Evolutionary conservation across 139 green algal species (phyloP), one percentile per base, ranked within the genome.

Genomic region (Astrephomene gubernaculifera): DNA sequence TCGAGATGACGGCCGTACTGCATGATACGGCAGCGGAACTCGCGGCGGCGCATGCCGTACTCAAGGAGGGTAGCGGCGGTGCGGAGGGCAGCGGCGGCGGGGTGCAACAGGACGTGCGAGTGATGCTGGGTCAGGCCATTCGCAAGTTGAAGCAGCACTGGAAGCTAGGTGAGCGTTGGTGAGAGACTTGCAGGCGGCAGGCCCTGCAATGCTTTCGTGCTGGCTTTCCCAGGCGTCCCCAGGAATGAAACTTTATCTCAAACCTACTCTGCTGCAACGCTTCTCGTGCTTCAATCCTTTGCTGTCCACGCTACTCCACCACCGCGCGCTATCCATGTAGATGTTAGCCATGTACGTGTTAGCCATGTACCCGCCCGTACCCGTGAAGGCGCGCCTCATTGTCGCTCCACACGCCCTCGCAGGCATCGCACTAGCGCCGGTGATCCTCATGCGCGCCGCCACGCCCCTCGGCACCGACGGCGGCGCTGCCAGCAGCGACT

Each of bases 131-230:
- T 4, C 81, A 74, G 2, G 72, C 44, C 33, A 94, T 97, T 29
- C 88, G 90, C 27, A 84, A 89, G 63, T 86, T 95, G 2, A 96
- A 95, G 85, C 78, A 90, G 67, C 87, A 95, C 45, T 96, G 93
- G 91, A 54, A 69, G 36, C 83, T 93, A n/a, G 90, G 85, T 86
- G 36, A 36, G 64, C n/a, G n/a, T n/a, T n/a, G n/a, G n/a, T n/a
- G n/a, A n/a, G n/a, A n/a, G n/a, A n/a, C n/a, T n/a, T n/a, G n/a
- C n/a, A n/a, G n/a, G n/a, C n/a, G n/a, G n/a, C n/a, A n/a, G n/a
- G n/a, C n/a, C n/a, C n/a, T n/a, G n/a, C n/a, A n/a, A n/a, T n/a
- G n/a, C n/a, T n/a, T n/a, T n/a, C n/a, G n/a, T n/a, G n/a, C n/a
- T n/a, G n/a, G n/a, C n/a, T n/a, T n/a, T n/a, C n/a, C n/a, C n/a